A percentile compares a stretch with the other conserved stretches of the same genome.
Evolutionary conservation across 495 filamentous ascomycete species (phyloP).

Genomic region (Penicillium argentinense): DNA sequence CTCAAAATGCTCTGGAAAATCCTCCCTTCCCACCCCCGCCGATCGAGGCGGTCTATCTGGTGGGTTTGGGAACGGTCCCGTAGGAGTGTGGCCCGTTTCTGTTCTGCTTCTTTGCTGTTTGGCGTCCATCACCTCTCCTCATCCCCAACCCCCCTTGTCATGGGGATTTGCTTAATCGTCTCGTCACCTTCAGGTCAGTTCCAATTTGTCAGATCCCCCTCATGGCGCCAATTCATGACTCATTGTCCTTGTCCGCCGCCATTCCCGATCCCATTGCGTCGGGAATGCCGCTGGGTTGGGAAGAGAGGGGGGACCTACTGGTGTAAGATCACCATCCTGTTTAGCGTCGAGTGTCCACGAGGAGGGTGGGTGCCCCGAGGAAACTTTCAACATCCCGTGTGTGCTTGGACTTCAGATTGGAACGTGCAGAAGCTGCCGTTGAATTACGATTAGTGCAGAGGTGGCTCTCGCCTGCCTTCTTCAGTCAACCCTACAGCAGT

Average conservation of each 20-base stretch:
- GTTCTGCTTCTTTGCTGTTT: neutral
- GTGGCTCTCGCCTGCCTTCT: conserved; percentile 5
- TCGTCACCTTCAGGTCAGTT: neutral
- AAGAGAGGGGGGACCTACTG: no score
- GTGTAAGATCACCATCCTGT: no score
- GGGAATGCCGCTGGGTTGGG: conserved; percentile 6
- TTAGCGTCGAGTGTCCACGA: no score
- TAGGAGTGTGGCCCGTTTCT: conserved; percentile 17
- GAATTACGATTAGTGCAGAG: conserved; percentile 19
- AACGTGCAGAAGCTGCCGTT: conserved; percentile 23
- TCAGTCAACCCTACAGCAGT: neutral
- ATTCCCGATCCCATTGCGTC: no score
- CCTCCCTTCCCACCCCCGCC: conserved; percentile 13
- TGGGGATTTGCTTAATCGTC: conserved; percentile 1
- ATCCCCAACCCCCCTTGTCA: neutral
- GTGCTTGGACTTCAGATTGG: conserved; percentile 17
- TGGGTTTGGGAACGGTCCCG: conserved; percentile 31
- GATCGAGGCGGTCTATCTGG: conserved; percentile 25
- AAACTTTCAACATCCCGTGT: conserved; percentile 14
- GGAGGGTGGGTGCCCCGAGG: neutral
- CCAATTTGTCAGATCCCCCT: conserved; percentile 2
- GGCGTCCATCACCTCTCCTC: neutral
- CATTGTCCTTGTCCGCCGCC: no score
- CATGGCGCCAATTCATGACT: conserved; percentile 7
- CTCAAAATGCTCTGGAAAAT: neutral